A percentile compares a stretch with the other conserved stretches of the same genome.
These are phyloP conservation scores for Nymphaea colorata DNA, from an alignment of 164 flowering plant species.

Conservation along the genomic window DNA sequence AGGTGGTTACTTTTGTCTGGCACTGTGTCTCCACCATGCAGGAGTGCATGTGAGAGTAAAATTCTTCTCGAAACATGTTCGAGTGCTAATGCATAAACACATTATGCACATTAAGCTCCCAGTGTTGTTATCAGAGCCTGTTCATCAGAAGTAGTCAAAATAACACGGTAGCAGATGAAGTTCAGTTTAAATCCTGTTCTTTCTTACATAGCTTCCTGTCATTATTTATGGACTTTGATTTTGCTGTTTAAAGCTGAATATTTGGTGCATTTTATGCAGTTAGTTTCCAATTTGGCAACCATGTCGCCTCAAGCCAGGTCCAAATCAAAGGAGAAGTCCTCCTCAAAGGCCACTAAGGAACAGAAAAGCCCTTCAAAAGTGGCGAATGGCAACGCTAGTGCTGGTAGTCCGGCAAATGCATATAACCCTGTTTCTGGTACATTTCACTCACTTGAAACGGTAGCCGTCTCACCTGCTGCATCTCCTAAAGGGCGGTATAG, in stretches of 20 bases:
- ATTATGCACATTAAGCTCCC: too few species aligned
- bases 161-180: too few species aligned
- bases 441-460: conserved; percentile 63
- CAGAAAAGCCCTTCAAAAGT: conserved; percentile 53
- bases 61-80: too few species aligned
- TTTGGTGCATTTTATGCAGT: not conserved
- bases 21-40: too few species aligned
- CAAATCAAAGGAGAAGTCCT: conserved; percentile 57
- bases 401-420: conserved; percentile 49
- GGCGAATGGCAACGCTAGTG: conserved; percentile 30
- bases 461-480: conserved; percentile 22
- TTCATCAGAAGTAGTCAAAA: too few species aligned
- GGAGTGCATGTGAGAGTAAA: too few species aligned
- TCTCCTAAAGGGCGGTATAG: conserved; percentile 52
- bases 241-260: not conserved
- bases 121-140: too few species aligned
- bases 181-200: too few species aligned
- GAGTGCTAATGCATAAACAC: too few species aligned
- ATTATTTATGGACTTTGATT: not conserved
- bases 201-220: not conserved
- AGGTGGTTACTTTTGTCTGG: too few species aligned
- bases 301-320: conserved; percentile 88
- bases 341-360: conserved; percentile 47
- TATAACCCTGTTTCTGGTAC: conserved; percentile 76
- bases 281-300: not conserved